Conservation (phyloP, 2,329 filamentous ascomycete genomes). For the Ceratocystis cubensis region DNA sequence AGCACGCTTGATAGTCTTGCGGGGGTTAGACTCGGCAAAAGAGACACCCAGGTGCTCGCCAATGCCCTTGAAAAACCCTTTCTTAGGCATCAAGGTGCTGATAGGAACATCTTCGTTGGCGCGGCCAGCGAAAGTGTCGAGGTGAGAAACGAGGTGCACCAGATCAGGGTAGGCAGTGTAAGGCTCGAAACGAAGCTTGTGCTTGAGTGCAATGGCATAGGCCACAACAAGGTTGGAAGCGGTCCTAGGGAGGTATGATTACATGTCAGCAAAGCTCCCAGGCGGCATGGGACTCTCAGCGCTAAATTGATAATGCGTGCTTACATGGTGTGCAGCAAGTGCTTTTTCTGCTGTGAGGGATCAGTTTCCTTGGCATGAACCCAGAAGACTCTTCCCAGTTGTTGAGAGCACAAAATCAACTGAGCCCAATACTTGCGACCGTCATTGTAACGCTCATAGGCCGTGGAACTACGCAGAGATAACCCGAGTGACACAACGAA, state of each 20-base stretch:
- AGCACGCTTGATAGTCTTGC: constrained; percentile 62
- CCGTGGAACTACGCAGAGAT: constrained; percentile 63
- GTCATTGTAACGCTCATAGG: constrained; percentile 60
- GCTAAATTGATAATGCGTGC: background rate
- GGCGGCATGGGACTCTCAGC: too few relatives aligned
- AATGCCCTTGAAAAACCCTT: constrained; percentile 46
- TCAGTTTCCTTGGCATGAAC: constrained; percentile 40
- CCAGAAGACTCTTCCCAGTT: constrained; percentile 71
- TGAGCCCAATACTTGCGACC: constrained; percentile 52
- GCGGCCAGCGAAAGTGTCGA: constrained; percentile 59
- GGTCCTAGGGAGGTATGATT: constrained; percentile 28
- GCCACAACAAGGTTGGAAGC: constrained; percentile 67
- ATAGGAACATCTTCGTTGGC: constrained; percentile 33
- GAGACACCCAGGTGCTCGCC: constrained; percentile 66
- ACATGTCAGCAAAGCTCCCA: background rate
- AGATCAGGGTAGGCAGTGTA: constrained; percentile 67
- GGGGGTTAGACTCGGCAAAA: constrained; percentile 65
- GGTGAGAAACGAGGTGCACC: constrained; percentile 52
- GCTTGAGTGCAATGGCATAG: constrained; percentile 66
- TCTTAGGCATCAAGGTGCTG: constrained; percentile 29
- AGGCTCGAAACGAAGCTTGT: constrained; percentile 72
- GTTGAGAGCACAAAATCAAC: constrained; percentile 48
- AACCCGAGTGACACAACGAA: constrained; percentile 71
- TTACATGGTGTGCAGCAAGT: constrained; percentile 21
- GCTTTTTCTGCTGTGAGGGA: constrained; percentile 23